Evolutionary conservation across 2,329 filamentous ascomycete species (phyloP).

Genomic region (Trichoderma atrobrunneum): DNA sequence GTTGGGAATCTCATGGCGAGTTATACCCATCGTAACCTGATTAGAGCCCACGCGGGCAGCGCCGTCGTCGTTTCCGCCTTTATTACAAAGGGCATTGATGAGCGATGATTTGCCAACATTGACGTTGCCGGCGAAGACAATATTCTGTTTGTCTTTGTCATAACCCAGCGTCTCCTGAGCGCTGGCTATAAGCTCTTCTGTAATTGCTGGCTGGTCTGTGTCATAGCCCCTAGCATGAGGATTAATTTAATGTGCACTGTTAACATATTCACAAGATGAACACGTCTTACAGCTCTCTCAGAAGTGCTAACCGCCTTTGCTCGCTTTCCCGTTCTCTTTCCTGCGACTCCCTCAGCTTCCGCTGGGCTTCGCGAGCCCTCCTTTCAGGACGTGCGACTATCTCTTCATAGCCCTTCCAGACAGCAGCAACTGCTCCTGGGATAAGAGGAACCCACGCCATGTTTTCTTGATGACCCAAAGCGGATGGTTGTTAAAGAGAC

Average conservation of each 20-base stretch:
- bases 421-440: not conserved
- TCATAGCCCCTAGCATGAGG: not conserved
- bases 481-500: not conserved
- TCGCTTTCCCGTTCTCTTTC: not conserved
- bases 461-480: not conserved
- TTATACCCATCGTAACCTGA: not conserved
- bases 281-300: not conserved
- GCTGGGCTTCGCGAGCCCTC: not conserved
- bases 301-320: not conserved
- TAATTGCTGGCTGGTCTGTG: not conserved
- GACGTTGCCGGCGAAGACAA: not conserved
- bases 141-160: not conserved
- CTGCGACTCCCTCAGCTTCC: not conserved
- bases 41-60: not conserved
- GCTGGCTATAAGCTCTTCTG: not conserved
- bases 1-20: not conserved
- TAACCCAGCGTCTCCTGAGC: not conserved
- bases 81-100: not conserved
- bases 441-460: not conserved
- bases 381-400: not conserved
- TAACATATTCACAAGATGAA: accelerated
- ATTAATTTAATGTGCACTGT: not conserved
- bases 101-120: not conserved
- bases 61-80: not conserved
- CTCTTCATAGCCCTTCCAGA: not conserved